Percentiles rank a stretch among this genome's conserved stretches.
Evolutionary conservation across 805 yeast species (phyloP).

Genomic region (Candida hispaniensis): DNA sequence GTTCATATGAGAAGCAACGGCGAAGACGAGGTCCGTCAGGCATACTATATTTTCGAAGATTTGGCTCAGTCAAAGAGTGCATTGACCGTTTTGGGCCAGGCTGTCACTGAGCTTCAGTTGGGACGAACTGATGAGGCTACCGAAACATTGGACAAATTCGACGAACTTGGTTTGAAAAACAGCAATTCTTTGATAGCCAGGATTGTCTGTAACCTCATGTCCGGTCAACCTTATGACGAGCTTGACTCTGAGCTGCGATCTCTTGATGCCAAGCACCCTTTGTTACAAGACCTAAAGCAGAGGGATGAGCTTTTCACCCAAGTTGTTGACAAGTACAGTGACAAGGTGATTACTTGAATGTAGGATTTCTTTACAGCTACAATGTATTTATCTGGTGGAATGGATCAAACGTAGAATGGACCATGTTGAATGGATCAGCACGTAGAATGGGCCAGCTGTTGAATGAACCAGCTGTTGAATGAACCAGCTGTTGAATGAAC

Average conservation of each 20-base stretch:
- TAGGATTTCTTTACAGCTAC: too few relatives aligned
- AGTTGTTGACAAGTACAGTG: slow-evolving; percentile 35
- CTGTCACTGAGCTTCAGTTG: slow-evolving; percentile 68
- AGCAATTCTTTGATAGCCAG: slow-evolving; percentile 46
- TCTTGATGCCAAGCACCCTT: slow-evolving; percentile 46
- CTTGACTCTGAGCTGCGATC: slow-evolving; percentile 38
- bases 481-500: too few relatives aligned
- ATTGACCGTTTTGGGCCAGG: slow-evolving; percentile 49
- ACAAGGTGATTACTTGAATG: slow-evolving; percentile 12
- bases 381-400: too few relatives aligned
- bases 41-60: slow-evolving; percentile 53
- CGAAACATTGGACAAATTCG: slow-evolving; percentile 38
- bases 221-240: slow-evolving; percentile 35
- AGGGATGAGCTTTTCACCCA: slow-evolving; percentile 58
- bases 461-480: too few relatives aligned
- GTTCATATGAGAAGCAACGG: slow-evolving; percentile 26
- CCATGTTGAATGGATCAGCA: too few relatives aligned
- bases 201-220: slow-evolving; percentile 50
- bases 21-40: slow-evolving; percentile 30
- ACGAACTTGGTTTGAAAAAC: slow-evolving; percentile 32
- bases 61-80: slow-evolving; percentile 43
- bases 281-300: slow-evolving; percentile 46
- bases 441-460: too few relatives aligned
- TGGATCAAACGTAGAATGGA: too few relatives aligned
- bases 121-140: slow-evolving; percentile 75